phyloP scores from a whole-genome alignment of 805 yeast species.

The Starmerella stigmatis region DNA sequence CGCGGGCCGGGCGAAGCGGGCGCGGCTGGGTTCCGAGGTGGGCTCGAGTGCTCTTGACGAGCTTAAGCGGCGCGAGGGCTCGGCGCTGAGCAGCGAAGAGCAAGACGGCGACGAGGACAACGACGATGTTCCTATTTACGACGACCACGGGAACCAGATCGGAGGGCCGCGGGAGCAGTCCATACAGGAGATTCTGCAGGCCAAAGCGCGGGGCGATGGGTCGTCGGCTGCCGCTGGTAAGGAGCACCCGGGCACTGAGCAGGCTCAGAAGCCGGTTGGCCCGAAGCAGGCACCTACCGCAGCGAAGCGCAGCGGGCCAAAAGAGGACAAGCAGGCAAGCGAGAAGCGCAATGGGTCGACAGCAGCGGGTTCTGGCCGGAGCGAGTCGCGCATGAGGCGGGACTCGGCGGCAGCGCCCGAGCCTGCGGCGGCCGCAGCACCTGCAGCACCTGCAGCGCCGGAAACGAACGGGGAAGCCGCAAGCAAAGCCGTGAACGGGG shows the following conservation, averaged over 20 bases:
- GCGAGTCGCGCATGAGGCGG: too few species aligned
- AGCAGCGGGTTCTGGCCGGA: too few species aligned
- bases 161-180: conserved; percentile 25
- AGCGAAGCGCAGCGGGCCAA: too few species aligned
- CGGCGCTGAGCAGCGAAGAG: too few species aligned
- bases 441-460: too few species aligned
- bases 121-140: conserved; percentile 23
- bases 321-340: conserved; percentile 2
- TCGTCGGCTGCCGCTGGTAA: conserved; percentile 13
- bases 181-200: conserved; percentile 16
- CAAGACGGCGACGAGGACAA: conserved; percentile 19
- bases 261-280: conserved; percentile 15
- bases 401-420: not conserved
- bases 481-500: too few species aligned
- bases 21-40: conserved; percentile 59
- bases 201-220: conserved; percentile 11
- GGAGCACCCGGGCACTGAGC: conserved; percentile 19
- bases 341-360: too few species aligned
- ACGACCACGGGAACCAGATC: conserved; percentile 29
- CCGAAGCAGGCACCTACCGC: not conserved
- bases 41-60: conserved; percentile 31
- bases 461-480: too few species aligned
- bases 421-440: not conserved
- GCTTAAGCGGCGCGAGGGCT: conserved; percentile 25
- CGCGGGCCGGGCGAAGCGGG: conserved; percentile 52